phyloP scores from a whole-genome alignment of 805 yeast species.

The Zygosaccharomyces rouxii region DNA sequence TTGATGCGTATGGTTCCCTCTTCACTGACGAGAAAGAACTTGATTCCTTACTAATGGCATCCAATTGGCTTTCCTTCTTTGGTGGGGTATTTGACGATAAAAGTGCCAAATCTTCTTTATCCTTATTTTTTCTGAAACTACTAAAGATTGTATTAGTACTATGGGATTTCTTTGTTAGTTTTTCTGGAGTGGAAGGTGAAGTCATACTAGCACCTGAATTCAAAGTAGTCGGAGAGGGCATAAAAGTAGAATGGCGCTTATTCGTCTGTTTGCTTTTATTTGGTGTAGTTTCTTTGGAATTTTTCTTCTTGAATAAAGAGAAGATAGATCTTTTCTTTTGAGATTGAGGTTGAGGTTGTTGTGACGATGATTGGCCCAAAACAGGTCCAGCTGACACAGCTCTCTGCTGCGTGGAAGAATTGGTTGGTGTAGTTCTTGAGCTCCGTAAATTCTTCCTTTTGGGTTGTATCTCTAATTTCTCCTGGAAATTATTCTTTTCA shows the following conservation, averaged over 20 bases:
- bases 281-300: slow-evolving; percentile 7
- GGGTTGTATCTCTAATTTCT: neutral
- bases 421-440: neutral
- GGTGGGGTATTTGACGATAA: slow-evolving; percentile 1
- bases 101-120: slow-evolving; percentile 2
- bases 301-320: slow-evolving; percentile 31
- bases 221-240: slow-evolving; percentile 19
- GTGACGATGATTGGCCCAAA: slow-evolving; percentile 6
- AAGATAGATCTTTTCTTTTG: slow-evolving; percentile 24
- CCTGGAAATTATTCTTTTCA: neutral
- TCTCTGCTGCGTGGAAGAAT: slow-evolving; percentile 15
- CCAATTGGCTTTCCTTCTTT: slow-evolving; percentile 2
- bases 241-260: slow-evolving; percentile 4
- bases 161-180: slow-evolving; percentile 25
- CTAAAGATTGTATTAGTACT: slow-evolving; percentile 31
- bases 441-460: slow-evolving; percentile 9
- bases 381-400: slow-evolving; percentile 11
- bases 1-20: neutral
- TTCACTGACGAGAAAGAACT: slow-evolving; percentile 3
- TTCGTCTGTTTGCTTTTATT: neutral
- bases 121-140: slow-evolving; percentile 23
- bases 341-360: neutral
- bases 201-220: slow-evolving; percentile 10
- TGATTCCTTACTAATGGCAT: slow-evolving; percentile 3
- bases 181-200: slow-evolving; percentile 18